Conservation (phyloP, 129 eudicot species). For the Pittosporum tobira region DNA sequence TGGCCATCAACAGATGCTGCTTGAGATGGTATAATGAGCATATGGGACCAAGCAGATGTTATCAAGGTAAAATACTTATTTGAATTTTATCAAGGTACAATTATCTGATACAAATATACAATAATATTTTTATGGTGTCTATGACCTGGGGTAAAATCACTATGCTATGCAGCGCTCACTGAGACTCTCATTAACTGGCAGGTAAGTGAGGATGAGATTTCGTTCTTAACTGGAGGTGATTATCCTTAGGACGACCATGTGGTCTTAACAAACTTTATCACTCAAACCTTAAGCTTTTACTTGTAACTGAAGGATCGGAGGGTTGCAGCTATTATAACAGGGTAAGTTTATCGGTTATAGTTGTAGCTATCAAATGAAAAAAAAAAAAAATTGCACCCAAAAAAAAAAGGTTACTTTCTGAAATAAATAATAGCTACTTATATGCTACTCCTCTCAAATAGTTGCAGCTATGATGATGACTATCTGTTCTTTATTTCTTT, state of each 20-base stretch:
- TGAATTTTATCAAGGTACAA: no score
- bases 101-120: no score
- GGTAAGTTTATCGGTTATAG: constrained; percentile 27
- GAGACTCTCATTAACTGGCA: constrained; percentile 16
- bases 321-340: constrained; percentile 80
- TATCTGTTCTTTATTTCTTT: no score
- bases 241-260: constrained; percentile 51
- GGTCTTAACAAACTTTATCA: constrained; percentile 60
- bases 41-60: constrained; percentile 78
- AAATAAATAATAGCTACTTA: no score
- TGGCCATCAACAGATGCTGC: constrained; percentile 86
- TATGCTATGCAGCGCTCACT: not conserved
- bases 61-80: constrained; percentile 42
- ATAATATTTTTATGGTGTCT: not conserved
- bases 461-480: no score
- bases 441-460: no score
- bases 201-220: constrained; percentile 74
- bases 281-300: constrained; percentile 57
- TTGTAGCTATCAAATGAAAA: no score
- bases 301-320: constrained; percentile 58
- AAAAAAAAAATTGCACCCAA: no score
- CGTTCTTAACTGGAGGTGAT: constrained; percentile 55
- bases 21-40: constrained; percentile 57
- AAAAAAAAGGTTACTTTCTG: no score
- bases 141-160: not conserved